phyloP scores from a whole-genome alignment of 208 protist genomes.

The Trypanosomatidae sp. region DNA sequence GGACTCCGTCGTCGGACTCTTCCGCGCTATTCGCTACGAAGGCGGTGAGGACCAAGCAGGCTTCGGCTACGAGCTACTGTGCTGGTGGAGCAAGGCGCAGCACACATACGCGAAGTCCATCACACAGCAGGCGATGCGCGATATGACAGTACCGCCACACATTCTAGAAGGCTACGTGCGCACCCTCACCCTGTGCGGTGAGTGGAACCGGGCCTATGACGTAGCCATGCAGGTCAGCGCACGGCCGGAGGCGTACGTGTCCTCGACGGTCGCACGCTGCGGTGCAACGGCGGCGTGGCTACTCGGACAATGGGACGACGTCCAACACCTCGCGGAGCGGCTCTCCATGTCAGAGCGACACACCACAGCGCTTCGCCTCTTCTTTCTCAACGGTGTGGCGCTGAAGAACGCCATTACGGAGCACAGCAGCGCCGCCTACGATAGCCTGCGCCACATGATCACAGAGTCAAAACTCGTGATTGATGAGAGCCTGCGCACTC shows the following conservation, averaged over 20 bases:
- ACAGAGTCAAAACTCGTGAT: slow-evolving; percentile 73
- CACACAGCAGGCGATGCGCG: slow-evolving; percentile 27
- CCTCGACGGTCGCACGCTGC: slow-evolving; percentile 68
- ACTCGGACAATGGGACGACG: slow-evolving; percentile 80
- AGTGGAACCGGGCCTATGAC: slow-evolving; percentile 75
- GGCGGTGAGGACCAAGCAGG: slow-evolving; percentile 75
- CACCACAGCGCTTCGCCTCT: slow-evolving; percentile 61
- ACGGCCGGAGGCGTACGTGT: slow-evolving; percentile 29
- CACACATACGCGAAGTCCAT: slow-evolving; percentile 71
- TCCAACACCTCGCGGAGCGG: slow-evolving; percentile 68
- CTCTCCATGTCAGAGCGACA: slow-evolving; percentile 69
- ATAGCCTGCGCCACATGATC: slow-evolving; percentile 49
- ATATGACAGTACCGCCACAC: slow-evolving; percentile 35
- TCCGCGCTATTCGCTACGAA: slow-evolving; percentile 78
- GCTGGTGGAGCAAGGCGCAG: slow-evolving; percentile 86
- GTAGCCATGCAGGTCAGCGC: slow-evolving; percentile 53
- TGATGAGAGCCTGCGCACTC: slow-evolving; percentile 85
- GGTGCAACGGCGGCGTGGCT: slow-evolving; percentile 88
- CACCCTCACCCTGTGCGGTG: slow-evolving; percentile 85
- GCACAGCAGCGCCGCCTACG: slow-evolving; percentile 30
- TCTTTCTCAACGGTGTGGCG: slow-evolving; percentile 69
- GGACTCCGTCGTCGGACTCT: slow-evolving; percentile 89
- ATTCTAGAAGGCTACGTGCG: slow-evolving; percentile 82
- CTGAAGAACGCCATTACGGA: slow-evolving; percentile 51
- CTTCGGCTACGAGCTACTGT: slow-evolving; percentile 85